Conservation (phyloP, 2,329 filamentous ascomycete species). For the Cercospora sesami region DNA sequence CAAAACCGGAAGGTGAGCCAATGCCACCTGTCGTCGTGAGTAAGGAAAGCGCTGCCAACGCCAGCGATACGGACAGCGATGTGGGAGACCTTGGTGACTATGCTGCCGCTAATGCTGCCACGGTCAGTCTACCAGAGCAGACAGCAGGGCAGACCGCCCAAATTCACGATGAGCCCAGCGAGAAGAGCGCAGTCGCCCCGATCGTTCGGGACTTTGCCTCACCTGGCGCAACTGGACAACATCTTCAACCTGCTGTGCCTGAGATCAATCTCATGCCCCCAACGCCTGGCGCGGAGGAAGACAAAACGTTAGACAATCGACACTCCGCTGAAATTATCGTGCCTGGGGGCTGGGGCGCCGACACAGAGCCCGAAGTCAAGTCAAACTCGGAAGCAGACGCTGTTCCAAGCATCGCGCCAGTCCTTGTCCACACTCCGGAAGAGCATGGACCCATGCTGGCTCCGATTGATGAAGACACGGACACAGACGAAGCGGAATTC, state of each 20-base stretch:
- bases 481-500: slow-evolving; percentile 61
- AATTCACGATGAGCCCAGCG: slow-evolving; percentile 8
- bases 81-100: slow-evolving; percentile 10
- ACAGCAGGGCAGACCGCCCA: slow-evolving; percentile 11
- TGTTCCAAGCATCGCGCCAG: slow-evolving; percentile 14
- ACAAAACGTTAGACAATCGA: slow-evolving; percentile 25
- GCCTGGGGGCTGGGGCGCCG: slow-evolving; percentile 34
- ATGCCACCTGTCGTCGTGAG: slow-evolving; percentile 70
- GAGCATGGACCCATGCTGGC: slow-evolving; percentile 22
- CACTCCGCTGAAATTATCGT: slow-evolving; percentile 31
- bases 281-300: slow-evolving; percentile 38
- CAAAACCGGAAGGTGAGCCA: slow-evolving; percentile 57
- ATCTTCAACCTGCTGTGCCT: slow-evolving; percentile 27
- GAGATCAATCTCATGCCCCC: slow-evolving; percentile 40
- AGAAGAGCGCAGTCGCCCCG: slow-evolving; percentile 16
- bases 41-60: slow-evolving; percentile 64
- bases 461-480: slow-evolving; percentile 33
- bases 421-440: slow-evolving; percentile 20
- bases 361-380: slow-evolving; percentile 20
- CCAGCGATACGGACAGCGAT: slow-evolving; percentile 45
- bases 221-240: slow-evolving; percentile 13
- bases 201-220: slow-evolving; percentile 31
- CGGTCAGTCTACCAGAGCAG: slow-evolving; percentile 18
- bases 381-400: slow-evolving; percentile 7
- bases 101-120: slow-evolving; percentile 7